Conservation (phyloP, 768 basidiomycete species). For the Macrolepiota dolichaula region DNA sequence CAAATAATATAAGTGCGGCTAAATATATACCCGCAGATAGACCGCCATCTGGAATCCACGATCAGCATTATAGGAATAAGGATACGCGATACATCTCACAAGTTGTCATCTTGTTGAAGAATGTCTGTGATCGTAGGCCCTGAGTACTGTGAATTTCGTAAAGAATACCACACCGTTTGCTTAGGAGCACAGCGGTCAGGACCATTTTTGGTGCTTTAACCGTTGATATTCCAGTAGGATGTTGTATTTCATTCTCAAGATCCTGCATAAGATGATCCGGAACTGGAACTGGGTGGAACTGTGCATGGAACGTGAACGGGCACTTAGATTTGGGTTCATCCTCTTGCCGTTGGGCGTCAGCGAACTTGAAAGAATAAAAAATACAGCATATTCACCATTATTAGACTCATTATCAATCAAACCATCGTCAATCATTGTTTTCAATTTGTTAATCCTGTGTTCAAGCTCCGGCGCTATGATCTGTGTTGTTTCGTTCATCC, state of each 20-base stretch:
- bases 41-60: conserved; percentile 59
- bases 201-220: conserved; percentile 51
- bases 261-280: conserved; percentile 59
- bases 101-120: conserved; percentile 73
- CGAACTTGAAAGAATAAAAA: not conserved
- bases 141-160: conserved; percentile 62
- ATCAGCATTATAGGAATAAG: conserved; percentile 6
- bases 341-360: conserved; percentile 28
- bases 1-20: conserved; percentile 59
- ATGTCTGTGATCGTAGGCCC: conserved; percentile 69
- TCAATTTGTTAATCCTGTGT: conserved; percentile 55
- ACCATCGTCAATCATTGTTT: conserved; percentile 63
- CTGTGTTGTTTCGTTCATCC: conserved; percentile 55
- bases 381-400: conserved; percentile 13
- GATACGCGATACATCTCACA: conserved; percentile 32
- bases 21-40: conserved; percentile 66
- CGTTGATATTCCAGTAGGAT: conserved; percentile 70
- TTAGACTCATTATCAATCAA: conserved; percentile 51
- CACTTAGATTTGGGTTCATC: conserved; percentile 51
- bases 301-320: conserved; percentile 63
- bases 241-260: conserved; percentile 69
- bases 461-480: conserved; percentile 59
- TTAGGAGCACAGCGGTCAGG: conserved; percentile 66
- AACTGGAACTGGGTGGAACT: conserved; percentile 54
- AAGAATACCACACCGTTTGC: conserved; percentile 77